These are phyloP conservation scores for Prunus campanulata DNA, from an alignment of 306 rosid species.

Conservation along the genomic window DNA sequence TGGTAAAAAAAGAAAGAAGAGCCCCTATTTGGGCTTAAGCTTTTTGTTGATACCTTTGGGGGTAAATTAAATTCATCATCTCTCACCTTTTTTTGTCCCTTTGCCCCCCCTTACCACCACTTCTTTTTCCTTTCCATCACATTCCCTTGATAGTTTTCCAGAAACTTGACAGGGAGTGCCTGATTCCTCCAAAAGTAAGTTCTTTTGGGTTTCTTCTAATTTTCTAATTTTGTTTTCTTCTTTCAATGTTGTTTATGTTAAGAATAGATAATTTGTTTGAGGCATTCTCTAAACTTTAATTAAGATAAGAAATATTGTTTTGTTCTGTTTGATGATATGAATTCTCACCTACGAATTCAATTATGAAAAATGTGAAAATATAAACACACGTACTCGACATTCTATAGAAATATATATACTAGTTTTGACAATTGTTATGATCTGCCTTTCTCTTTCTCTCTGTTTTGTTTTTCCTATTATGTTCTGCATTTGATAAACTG, in stretches of 20 bases:
- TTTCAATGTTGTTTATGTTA: not conserved
- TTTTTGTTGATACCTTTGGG: not conserved
- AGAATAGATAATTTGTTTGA: not conserved
- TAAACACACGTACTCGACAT: not conserved
- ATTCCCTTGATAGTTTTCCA: slow-evolving; percentile 47
- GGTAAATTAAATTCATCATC: slow-evolving; percentile 22
- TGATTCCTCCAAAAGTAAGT: slow-evolving; percentile 24
- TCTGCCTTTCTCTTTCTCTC: not conserved
- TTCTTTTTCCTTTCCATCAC: slow-evolving; percentile 16
- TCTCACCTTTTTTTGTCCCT: slow-evolving; percentile 6
- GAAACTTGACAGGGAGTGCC: slow-evolving; percentile 46
- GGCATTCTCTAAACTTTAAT: not conserved
- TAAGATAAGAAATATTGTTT: not conserved
- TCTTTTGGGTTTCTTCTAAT: not conserved
- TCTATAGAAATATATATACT: too few species aligned
- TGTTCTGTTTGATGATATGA: not conserved
- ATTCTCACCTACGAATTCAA: not conserved
- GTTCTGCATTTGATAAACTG: not conserved
- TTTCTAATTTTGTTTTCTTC: not conserved
- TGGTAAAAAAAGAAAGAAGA: not conserved
- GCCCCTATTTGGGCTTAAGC: not conserved
- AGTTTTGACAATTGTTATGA: too few species aligned
- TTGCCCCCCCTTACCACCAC: not conserved
- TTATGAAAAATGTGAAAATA: not conserved
- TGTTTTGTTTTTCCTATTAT: slow-evolving; percentile 6